Evolutionary conservation across 2,329 filamentous ascomycete species (phyloP), one percentile per base, ranked within the genome.

Genomic region (Fusarium paranaense): DNA sequence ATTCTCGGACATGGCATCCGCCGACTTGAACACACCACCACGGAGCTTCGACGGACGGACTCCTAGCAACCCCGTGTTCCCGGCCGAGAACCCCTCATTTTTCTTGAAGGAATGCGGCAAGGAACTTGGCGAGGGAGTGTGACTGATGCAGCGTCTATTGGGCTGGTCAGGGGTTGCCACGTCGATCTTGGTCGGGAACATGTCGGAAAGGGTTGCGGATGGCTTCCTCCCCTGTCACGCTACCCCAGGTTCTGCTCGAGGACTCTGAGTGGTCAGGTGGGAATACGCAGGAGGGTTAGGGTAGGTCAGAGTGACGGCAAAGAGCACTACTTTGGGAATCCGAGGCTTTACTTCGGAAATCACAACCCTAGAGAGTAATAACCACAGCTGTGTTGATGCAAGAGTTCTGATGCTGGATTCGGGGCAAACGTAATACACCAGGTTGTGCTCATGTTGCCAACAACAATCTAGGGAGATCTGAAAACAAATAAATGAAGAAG

Each of bases 1-100:
- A 58, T 25, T 32, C 56, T 38, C 56, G 20, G 35, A 27, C 56
- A 57, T 37, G 10, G 22, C n/a, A 30, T 27, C 37, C 25, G 37
- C 57, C 37, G 57, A 42, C 8, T 8, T 20, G 2, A 58, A 9
- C 57, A 62, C 57, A 67, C 38, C 70, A 72, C 65, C 37, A 52
- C 56, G 16, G 3, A 52, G 32, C 56, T 69, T 42, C 35, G 37
- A 52, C 67, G 50, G 40, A n/a, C 65, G 67, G 56, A 40, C 25
- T 65, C 10, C 60, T 52, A 2, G 11, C 38, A 20, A 72, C 27
- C 61, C 70, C 70, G 70, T 54, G 37, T 20, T 70, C 64, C 70
- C 69, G 69, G 60, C 57, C 65, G 60, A 72, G 64, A 69, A 52
- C 65, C 60, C 70, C 54, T 60, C 20, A 56, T 72, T 27, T 25